A percentile compares a stretch with the other conserved stretches of the same genome.
phyloP scores from a whole-genome alignment of 306 rosid species.

The Trifolium pratense region DNA sequence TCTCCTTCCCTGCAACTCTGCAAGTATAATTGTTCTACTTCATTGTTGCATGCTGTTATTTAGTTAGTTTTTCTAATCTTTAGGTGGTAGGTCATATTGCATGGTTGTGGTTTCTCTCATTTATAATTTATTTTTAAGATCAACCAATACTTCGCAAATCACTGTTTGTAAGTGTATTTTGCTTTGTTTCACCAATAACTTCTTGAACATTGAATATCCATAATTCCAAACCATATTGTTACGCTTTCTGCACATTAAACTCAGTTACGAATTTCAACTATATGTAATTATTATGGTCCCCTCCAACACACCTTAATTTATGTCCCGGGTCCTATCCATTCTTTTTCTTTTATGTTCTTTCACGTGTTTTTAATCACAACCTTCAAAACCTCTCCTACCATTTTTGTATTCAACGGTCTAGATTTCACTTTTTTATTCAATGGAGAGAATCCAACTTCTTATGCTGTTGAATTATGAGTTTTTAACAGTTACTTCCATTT shows the following conservation, averaged over 20 bases:
- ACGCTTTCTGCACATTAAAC: conserved; percentile 15
- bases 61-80: conserved; percentile 8
- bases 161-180: conserved; percentile 11
- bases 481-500: conserved; percentile 19
- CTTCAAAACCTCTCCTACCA: not conserved
- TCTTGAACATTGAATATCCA: not conserved
- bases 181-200: conserved; percentile 1
- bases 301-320: not conserved
- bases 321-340: not conserved
- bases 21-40: conserved; percentile 27
- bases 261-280: not conserved
- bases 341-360: not conserved
- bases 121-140: conserved; percentile 36
- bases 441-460: not conserved
- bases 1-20: conserved; percentile 32
- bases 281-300: conserved; percentile 6
- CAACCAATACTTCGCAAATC: not conserved
- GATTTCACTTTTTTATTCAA: not conserved
- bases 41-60: conserved; percentile 7
- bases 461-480: conserved; percentile 21
- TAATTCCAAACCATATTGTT: not conserved
- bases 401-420: not conserved
- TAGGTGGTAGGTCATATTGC: conserved; percentile 25
- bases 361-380: not conserved
- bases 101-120: conserved; percentile 14